Evolutionary conservation across 2,329 filamentous ascomycete species (phyloP), one percentile per base, ranked within the genome.

Genomic region (Ramichloridium luteum): DNA sequence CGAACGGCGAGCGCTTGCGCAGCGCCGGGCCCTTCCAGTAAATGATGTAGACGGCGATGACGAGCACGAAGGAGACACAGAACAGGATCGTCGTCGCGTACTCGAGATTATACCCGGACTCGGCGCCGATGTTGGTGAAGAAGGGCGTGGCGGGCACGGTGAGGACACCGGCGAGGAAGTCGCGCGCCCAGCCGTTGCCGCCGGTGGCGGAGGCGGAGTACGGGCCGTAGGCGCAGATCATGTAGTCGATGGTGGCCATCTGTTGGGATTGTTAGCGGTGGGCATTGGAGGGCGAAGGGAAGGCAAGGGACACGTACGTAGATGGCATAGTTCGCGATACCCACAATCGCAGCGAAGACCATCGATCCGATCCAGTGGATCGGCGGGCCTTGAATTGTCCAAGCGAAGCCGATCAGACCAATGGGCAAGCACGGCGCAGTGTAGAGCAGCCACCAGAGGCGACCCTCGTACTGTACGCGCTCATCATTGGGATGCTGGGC

Each of bases 241-340:
- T 82, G 58, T 84, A 84, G 54, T 84, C 76, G 41, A 82, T 79
- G 1, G 77, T 80, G 1, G 77, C 74, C 72, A 80, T 80, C 58
- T 82, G 82, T 36, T n/a, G n/a, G n/a, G n/a, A 13, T 25, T 4
- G 23, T n/a, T n/a, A n/a, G n/a, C n/a, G n/a, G n/a, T n/a, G n/a
- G n/a, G n/a, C n/a, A n/a, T n/a, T n/a, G n/a, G n/a, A n/a, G n/a
- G n/a, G n/a, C n/a, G n/a, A n/a, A n/a, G n/a, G n/a, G n/a, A n/a
- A n/a, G n/a, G n/a, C n/a, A n/a, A n/a, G 4, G 11, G 13, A 25
- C 11, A 23, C 9, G 5, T 16, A 13, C 22, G 14, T 20, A 44
- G 28, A 53, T 53, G 15, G 50, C 34, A 34, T 57, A 57, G 48
- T 85, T 84, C 35, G 78, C 79, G 29, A 84, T 77, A 16, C 77